phyloP scores from a whole-genome alignment of 345 rosid genomes.

The Populus deltoides region DNA sequence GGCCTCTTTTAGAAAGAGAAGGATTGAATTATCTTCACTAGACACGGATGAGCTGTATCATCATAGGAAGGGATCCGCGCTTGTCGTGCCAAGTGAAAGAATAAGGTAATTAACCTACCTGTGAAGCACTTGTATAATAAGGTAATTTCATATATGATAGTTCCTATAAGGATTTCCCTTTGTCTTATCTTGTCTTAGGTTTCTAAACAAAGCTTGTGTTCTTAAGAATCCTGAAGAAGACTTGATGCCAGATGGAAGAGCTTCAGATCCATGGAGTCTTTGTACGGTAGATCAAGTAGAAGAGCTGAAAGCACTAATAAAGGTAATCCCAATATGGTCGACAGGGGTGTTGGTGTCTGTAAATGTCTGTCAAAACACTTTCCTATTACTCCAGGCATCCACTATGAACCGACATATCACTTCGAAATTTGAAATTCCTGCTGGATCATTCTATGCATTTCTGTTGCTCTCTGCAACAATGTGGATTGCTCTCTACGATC shows the following conservation, averaged over 20 bases:
- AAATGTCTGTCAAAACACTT: conserved; percentile 56
- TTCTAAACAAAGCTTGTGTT: conserved; percentile 68
- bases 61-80: conserved; percentile 19
- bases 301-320: conserved; percentile 66
- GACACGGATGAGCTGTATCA: conserved; percentile 8
- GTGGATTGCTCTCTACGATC: conserved; percentile 71
- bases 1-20: conserved; percentile 33
- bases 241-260: conserved; percentile 53
- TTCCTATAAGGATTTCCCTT: not conserved
- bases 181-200: conserved; percentile 32
- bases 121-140: too few species aligned
- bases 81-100: conserved; percentile 32
- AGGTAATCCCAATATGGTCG: conserved; percentile 68
- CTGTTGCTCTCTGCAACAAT: conserved; percentile 37
- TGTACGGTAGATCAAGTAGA: conserved; percentile 79
- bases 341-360: conserved; percentile 69
- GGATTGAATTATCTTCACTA: conserved; percentile 14
- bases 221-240: conserved; percentile 45
- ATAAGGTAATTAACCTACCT: conserved; percentile 28
- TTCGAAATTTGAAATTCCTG: conserved; percentile 64
- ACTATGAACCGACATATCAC: conserved; percentile 65
- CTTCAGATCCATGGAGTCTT: conserved; percentile 68
- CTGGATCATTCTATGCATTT: conserved; percentile 65
- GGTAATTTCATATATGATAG: too few species aligned
- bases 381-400: conserved; percentile 60